Evolutionary conservation across 1,139 yeast genomes (phyloP).

Genomic region (Entelexis sorbosivorans): DNA sequence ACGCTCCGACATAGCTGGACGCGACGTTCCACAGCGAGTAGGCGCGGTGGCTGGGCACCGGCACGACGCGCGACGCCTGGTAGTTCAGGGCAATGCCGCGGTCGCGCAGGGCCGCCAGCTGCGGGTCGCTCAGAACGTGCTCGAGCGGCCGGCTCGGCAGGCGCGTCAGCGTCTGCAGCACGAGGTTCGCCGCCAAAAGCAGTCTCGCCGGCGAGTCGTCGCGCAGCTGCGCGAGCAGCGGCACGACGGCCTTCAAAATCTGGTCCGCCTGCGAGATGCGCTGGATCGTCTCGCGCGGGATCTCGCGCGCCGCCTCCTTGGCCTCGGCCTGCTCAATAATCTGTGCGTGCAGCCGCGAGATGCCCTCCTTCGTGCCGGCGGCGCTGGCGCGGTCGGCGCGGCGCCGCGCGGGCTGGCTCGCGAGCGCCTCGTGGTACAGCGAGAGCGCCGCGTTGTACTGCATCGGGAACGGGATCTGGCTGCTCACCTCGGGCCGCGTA

Average conservation of each 20-base stretch:
- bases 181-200: slow-evolving; percentile 22
- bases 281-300: slow-evolving; percentile 43
- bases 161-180: slow-evolving; percentile 16
- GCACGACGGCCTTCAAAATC: slow-evolving; percentile 27
- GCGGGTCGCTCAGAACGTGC: slow-evolving; percentile 2
- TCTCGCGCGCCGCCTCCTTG: slow-evolving; percentile 38
- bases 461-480: slow-evolving; percentile 68
- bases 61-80: slow-evolving; percentile 2
- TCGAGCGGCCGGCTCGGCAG: slow-evolving; percentile 19
- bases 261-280: slow-evolving; percentile 39
- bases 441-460: slow-evolving; percentile 67
- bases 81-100: slow-evolving; percentile 14
- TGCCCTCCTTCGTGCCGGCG: slow-evolving; percentile 7
- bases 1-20: neutral
- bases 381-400: neutral
- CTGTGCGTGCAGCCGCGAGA: slow-evolving; percentile 31
- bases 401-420: slow-evolving; percentile 25
- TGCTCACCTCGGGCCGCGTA: slow-evolving; percentile 50
- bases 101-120: slow-evolving; percentile 8
- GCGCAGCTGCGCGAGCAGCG: slow-evolving; percentile 4
- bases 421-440: slow-evolving; percentile 25
- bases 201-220: slow-evolving; percentile 16
- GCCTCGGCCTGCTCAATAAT: slow-evolving; percentile 38
- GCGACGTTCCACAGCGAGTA: slow-evolving; percentile 13
- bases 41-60: slow-evolving; percentile 6